Percentiles rank a stretch among this genome's conserved stretches.
These are phyloP conservation scores for Prunus fruticosa DNA, from an alignment of 306 rosid genomes.

Conservation along the genomic window DNA sequence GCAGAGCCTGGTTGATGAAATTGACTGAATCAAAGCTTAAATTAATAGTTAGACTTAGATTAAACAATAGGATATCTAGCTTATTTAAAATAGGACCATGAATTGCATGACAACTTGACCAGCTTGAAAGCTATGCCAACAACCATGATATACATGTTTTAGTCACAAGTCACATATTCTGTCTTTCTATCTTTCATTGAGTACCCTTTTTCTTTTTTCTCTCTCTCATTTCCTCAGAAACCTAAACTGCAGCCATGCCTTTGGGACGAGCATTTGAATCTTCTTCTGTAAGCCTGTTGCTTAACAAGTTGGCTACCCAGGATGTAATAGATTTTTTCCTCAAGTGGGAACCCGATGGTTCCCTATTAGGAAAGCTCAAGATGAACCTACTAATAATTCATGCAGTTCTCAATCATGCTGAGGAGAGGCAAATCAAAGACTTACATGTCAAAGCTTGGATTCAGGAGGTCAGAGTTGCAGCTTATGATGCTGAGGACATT, in stretches of 20 bases:
- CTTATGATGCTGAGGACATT: conserved; percentile 11
- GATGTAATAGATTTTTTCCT: conserved; percentile 13
- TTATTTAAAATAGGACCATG: too few species aligned
- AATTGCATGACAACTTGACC: too few species aligned
- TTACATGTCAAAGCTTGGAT: conserved; percentile 14
- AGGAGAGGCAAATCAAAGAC: conserved; percentile 14
- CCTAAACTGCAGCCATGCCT: background rate
- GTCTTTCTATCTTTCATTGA: too few species aligned
- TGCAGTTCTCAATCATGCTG: conserved; percentile 22
- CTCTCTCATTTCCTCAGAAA: background rate
- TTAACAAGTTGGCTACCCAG: conserved; percentile 5
- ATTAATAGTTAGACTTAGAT: background rate
- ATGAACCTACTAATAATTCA: background rate
- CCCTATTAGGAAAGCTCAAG: background rate
- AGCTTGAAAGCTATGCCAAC: too few species aligned
- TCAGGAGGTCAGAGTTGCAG: conserved; percentile 11
- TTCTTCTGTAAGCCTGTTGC: conserved; percentile 15
- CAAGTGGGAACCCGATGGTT: background rate
- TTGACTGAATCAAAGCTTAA: background rate
- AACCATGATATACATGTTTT: too few species aligned
- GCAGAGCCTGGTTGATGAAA: background rate
- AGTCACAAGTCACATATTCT: too few species aligned
- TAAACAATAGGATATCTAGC: too few species aligned
- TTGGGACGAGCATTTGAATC: conserved; percentile 9
- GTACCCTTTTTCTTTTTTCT: too few species aligned